Evolutionary conservation across 768 basidiomycete species (phyloP), one percentile per base, ranked within the genome.

Genomic region (Epithele typhae): DNA sequence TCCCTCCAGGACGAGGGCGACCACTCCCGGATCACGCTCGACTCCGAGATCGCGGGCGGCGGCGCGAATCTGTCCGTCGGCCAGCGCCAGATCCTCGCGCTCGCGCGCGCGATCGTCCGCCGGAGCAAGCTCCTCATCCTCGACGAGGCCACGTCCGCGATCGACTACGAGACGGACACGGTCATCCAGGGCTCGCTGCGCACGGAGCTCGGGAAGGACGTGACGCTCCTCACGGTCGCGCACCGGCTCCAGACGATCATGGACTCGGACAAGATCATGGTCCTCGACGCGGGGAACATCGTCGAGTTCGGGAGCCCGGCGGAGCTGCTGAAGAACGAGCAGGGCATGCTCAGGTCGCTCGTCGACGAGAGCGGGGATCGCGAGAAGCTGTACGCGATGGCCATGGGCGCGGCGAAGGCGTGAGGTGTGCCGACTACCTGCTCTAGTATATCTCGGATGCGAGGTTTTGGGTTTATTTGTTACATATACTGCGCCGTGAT

Each of bases 321-420:
- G 10, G 63, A 61, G 6, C 64, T 87, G 35, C 65, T 86, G 37
- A 64, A 62, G 32, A 78, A 76, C 23, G 65, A 78, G 43, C 65
- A 63, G 9, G 76, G 81, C 2, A 62, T 64, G 42, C 64, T 82
- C 42, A 70, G 75, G 41, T 59, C 74, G 2, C 61, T 83, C 30
- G 79, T 83, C 0, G 77, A 83, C 32, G 74, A 74, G 49, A 80
- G 77, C 48, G 72, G 68, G 2, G 79, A 82, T 50, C 74, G 67
- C 42, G 70, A 72, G 2, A 56, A 53, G 3, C 52, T 83, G 25
- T 71, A 74, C 46, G 68, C 61, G 1, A 73, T 74, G 68, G 68
- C 32, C 35, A 14, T 7, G 27, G 27, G 8, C 27, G 27, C 27
- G 27, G 27, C 27, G 8, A n/a, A n/a, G n/a, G n/a, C n/a, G n/a